Conservation (phyloP, 257 asterid genomes). For the Echium plantagineum region DNA sequence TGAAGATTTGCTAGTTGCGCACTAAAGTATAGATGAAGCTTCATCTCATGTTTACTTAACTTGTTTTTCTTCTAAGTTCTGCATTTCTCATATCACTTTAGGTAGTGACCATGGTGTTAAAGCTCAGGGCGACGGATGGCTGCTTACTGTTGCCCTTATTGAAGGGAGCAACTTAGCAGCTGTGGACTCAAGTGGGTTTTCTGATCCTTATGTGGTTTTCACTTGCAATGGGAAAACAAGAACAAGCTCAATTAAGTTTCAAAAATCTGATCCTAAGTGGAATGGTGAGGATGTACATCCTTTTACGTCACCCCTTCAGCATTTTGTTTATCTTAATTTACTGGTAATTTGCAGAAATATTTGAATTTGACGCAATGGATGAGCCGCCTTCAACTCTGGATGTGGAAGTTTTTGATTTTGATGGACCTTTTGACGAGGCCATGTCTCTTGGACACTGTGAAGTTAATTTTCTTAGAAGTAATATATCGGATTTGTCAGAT, state of each 20-base stretch:
- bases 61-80: constrained; percentile 6
- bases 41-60: constrained; percentile 11
- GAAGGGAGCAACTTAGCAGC: constrained; percentile 86
- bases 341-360: constrained; percentile 58
- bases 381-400: constrained; percentile 93
- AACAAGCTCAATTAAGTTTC: constrained; percentile 94
- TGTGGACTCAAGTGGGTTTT: constrained; percentile 73
- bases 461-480: constrained; percentile 67
- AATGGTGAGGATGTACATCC: constrained; percentile 39
- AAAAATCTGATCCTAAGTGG: constrained; percentile 77
- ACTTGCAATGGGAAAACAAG: constrained; percentile 87
- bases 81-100: constrained; percentile 17
- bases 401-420: constrained; percentile 83
- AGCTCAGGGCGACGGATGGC: constrained; percentile 97
- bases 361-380: constrained; percentile 98
- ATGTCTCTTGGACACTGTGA: constrained; percentile 84
- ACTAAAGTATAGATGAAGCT: not conserved
- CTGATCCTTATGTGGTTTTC: constrained; percentile 93
- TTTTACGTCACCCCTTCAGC: constrained; percentile 1
- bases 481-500: constrained; percentile 77
- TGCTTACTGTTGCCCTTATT: constrained; percentile 89
- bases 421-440: constrained; percentile 92
- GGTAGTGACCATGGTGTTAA: constrained; percentile 94
- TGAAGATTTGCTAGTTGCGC: not conserved
- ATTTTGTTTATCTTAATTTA: constrained; percentile 7